phyloP scores from a whole-genome alignment of 176 grass and related monocot genomes.

The Secale cereale region DNA sequence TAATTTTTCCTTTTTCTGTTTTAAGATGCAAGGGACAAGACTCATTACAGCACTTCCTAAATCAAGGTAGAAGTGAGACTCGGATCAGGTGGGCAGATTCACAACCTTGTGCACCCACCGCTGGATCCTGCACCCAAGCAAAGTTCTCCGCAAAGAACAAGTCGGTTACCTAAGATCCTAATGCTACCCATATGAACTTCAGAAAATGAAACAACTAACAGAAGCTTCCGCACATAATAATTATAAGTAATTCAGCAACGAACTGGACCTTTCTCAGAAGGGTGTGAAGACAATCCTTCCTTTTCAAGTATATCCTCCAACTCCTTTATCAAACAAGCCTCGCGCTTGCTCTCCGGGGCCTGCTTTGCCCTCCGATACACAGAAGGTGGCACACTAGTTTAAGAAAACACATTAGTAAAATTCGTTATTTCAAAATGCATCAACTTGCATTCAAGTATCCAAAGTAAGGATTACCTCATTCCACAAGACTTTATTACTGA shows the following conservation, averaged over 20 bases:
- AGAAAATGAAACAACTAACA: slow-evolving; percentile 4
- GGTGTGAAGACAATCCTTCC: slow-evolving; percentile 84
- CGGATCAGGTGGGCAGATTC: background rate
- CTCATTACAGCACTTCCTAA: background rate
- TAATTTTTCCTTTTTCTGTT: background rate
- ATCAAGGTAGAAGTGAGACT: background rate
- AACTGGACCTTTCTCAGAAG: slow-evolving; percentile 89
- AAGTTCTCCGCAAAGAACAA: background rate
- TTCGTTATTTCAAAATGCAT: slow-evolving; percentile 9
- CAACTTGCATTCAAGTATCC: slow-evolving; percentile 11
- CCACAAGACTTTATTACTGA: slow-evolving; percentile 98
- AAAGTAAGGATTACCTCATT: slow-evolving; percentile 50
- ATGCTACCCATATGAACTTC: background rate
- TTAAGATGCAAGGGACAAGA: background rate
- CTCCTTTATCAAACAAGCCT: slow-evolving; percentile 73
- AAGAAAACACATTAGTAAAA: slow-evolving; percentile 34
- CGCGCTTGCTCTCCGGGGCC: slow-evolving; percentile 80
- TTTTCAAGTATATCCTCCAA: slow-evolving; percentile 86
- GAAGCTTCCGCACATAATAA: background rate
- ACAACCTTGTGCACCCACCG: slow-evolving; percentile 1
- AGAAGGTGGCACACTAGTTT: slow-evolving; percentile 65
- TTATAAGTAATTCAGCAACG: slow-evolving; percentile 13
- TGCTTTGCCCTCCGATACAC: slow-evolving; percentile 91
- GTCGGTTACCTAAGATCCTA: background rate
- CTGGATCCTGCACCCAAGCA: background rate